These are phyloP conservation scores for Imleria badia DNA, from an alignment of 768 basidiomycete genomes.

Conservation along the genomic window DNA sequence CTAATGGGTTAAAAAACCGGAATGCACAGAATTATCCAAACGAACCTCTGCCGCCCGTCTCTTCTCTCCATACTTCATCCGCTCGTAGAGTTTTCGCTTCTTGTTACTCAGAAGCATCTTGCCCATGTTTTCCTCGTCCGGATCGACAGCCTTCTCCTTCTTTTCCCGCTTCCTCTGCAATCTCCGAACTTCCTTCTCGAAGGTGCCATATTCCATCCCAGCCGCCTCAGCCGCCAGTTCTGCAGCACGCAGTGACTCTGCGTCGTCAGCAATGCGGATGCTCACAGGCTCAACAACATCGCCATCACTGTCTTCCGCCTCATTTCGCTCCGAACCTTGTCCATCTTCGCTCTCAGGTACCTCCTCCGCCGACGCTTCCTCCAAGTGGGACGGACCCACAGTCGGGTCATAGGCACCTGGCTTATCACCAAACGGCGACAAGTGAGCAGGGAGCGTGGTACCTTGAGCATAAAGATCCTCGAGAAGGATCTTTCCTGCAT, in stretches of 20 bases:
- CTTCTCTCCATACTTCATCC: slow-evolving; percentile 84
- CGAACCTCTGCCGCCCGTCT: slow-evolving; percentile 79
- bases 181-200: slow-evolving; percentile 74
- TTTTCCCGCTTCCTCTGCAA: slow-evolving; percentile 42
- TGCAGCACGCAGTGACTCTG: slow-evolving; percentile 73
- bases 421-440: slow-evolving; percentile 90
- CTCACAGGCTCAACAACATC: slow-evolving; percentile 29
- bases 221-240: slow-evolving; percentile 92
- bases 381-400: slow-evolving; percentile 28
- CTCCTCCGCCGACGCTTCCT: slow-evolving; percentile 29
- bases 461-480: slow-evolving; percentile 89
- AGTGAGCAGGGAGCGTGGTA: slow-evolving; percentile 84
- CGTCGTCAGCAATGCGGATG: slow-evolving; percentile 47
- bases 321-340: slow-evolving; percentile 18
- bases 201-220: slow-evolving; percentile 75
- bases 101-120: slow-evolving; percentile 99
- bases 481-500: slow-evolving; percentile 77
- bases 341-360: slow-evolving; percentile 31
- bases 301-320: slow-evolving; percentile 29
- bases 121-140: slow-evolving; percentile 78
- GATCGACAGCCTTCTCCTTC: slow-evolving; percentile 37
- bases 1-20: slow-evolving; percentile 9
- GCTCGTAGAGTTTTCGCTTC: slow-evolving; percentile 89
- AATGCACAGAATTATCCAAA: slow-evolving; percentile 6
- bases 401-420: slow-evolving; percentile 76